These are phyloP conservation scores for Chimonanthus salicifolius DNA, from an alignment of 164 flowering plant genomes.

Conservation along the genomic window DNA sequence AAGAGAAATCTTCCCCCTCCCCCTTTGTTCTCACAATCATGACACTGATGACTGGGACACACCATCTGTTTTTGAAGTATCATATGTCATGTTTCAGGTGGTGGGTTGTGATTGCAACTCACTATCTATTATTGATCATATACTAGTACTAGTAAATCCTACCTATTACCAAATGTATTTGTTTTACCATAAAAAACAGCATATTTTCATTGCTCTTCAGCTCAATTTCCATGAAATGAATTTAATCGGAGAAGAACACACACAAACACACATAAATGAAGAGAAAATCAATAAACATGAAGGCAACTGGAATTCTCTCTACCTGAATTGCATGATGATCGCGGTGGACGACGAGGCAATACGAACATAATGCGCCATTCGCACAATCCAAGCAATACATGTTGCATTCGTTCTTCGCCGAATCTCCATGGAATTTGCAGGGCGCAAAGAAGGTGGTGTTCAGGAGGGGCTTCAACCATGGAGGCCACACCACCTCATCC, in stretches of 20 bases:
- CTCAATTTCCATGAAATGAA: not conserved
- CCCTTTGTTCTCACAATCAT: not conserved
- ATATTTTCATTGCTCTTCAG: not conserved
- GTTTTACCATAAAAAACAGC: not conserved
- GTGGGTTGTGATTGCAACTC: not conserved
- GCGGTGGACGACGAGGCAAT: slow-evolving; percentile 34
- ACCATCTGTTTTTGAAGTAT: not conserved
- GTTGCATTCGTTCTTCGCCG: slow-evolving; percentile 46
- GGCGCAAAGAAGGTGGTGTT: slow-evolving; percentile 37
- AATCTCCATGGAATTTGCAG: slow-evolving; percentile 41
- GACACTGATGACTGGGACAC: not conserved
- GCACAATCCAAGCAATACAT: slow-evolving; percentile 55
- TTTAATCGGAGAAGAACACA: not conserved
- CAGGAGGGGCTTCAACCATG: slow-evolving; percentile 42
- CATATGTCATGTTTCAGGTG: not conserved
- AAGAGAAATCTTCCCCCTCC: not conserved
- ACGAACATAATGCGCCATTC: slow-evolving; percentile 44
- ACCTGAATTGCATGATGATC: slow-evolving; percentile 49
- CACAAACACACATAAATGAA: not conserved
- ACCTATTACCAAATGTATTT: not conserved
- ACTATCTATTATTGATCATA: not conserved
- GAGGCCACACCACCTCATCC: slow-evolving; percentile 33
- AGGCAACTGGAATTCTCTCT: not conserved
- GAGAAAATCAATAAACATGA: not conserved
- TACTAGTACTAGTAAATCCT: not conserved